phyloP scores from a whole-genome alignment of 164 flowering plant genomes.

The Annona squamosa region DNA sequence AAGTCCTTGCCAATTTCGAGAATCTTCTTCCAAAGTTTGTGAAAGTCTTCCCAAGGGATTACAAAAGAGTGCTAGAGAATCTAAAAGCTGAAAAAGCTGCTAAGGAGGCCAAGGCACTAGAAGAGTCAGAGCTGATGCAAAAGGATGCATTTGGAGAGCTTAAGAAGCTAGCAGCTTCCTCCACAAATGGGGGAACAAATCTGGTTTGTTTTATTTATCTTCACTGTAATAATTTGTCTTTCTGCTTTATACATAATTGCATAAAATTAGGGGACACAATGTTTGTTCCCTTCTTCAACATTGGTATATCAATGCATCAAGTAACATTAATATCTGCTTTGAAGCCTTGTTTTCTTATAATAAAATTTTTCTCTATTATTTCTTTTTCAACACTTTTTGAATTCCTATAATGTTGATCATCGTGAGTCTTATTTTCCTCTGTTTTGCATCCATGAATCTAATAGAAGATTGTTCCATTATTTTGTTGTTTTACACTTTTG shows the following conservation, averaged over 20 bases:
- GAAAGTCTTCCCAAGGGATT: slow-evolving; percentile 94
- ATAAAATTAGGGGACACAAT: too few relatives aligned
- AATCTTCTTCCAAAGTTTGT: slow-evolving; percentile 75
- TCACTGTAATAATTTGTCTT: background rate
- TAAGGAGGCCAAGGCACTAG: slow-evolving; percentile 38
- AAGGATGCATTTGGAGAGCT: slow-evolving; percentile 97
- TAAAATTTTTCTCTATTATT: too few relatives aligned
- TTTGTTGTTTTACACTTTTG: too few relatives aligned
- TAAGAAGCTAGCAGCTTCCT: slow-evolving; percentile 71
- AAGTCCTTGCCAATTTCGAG: slow-evolving; percentile 75
- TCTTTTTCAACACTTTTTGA: too few relatives aligned
- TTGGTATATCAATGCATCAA: too few relatives aligned
- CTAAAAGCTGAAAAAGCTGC: slow-evolving; percentile 40
- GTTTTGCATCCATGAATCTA: too few relatives aligned
- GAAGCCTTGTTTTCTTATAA: too few relatives aligned
- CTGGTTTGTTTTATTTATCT: slow-evolving; percentile 26
- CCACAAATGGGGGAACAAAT: slow-evolving; percentile 31
- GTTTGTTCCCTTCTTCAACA: too few relatives aligned
- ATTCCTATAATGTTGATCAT: too few relatives aligned
- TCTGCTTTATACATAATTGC: background rate
- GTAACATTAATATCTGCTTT: too few relatives aligned
- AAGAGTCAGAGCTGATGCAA: slow-evolving; percentile 53
- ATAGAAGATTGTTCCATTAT: too few relatives aligned
- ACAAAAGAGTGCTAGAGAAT: slow-evolving; percentile 69
- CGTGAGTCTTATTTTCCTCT: too few relatives aligned